phyloP scores from a whole-genome alignment of 768 basidiomycete species.

The Leucocoprinus sp. region DNA sequence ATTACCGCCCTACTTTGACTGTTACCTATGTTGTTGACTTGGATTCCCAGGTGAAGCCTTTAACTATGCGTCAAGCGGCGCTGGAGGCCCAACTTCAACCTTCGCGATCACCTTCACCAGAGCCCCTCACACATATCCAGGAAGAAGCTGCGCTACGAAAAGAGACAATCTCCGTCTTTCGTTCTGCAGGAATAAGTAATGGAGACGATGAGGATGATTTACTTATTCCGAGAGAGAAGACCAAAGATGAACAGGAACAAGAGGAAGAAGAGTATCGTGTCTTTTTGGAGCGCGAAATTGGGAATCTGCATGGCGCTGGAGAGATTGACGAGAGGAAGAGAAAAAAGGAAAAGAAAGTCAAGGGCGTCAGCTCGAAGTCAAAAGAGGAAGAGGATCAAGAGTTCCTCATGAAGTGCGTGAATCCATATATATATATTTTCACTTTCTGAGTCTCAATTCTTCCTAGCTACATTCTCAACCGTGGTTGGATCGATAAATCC shows the following conservation, averaged over 20 bases:
- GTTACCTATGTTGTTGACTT: background rate
- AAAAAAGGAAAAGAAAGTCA: conserved; percentile 34
- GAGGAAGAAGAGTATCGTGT: conserved; percentile 84
- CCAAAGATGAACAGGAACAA: conserved; percentile 61
- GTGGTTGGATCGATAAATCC: conserved; percentile 91
- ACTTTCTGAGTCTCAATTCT: background rate
- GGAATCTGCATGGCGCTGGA: conserved; percentile 44
- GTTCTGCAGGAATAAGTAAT: conserved; percentile 31
- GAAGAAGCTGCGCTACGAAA: conserved; percentile 68
- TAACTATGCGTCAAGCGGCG: conserved; percentile 69
- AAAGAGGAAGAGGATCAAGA: conserved; percentile 72
- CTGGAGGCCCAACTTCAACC: conserved; percentile 52
- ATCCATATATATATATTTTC: background rate
- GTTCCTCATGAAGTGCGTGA: conserved; percentile 79
- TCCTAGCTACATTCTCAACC: conserved; percentile 87
- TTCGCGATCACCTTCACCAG: conserved; percentile 45
- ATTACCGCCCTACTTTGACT: background rate
- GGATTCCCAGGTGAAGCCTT: conserved; percentile 48
- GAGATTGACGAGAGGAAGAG: conserved; percentile 35
- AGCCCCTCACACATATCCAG: conserved; percentile 59
- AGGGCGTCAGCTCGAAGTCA: conserved; percentile 21
- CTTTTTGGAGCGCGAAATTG: conserved; percentile 78
- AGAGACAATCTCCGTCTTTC: conserved; percentile 85
- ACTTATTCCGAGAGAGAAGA: conserved; percentile 68
- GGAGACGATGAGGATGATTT: conserved; percentile 56